Percentiles rank a stretch among this genome's conserved stretches.
Evolutionary conservation across 352 stramenopile species (phyloP).

Genomic region (Peronospora farinosa): DNA sequence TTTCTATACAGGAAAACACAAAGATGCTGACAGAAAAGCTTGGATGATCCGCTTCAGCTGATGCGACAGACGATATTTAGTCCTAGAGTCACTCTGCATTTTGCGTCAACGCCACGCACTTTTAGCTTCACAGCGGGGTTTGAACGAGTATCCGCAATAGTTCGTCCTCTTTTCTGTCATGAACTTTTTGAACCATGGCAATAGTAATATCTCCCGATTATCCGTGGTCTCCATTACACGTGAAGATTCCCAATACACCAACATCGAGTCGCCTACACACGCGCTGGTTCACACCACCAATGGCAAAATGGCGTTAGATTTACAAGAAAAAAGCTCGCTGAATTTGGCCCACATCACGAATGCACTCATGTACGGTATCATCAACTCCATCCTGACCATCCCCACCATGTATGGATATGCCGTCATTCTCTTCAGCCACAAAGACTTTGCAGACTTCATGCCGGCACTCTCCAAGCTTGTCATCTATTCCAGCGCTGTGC

Average conservation of each 20-base stretch:
- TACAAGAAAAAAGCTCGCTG: neutral
- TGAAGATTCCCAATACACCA: constrained; percentile 11
- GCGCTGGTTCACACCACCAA: constrained; percentile 20
- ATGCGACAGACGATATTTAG: no score
- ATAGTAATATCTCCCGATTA: constrained; percentile 9
- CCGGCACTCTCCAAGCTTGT: constrained; percentile 93
- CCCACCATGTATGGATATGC: constrained; percentile 94
- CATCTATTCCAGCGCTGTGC: constrained; percentile 91
- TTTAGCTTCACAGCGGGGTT: no score
- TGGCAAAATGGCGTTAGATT: constrained; percentile 4
- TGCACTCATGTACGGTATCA: constrained; percentile 77
- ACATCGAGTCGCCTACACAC: constrained; percentile 20
- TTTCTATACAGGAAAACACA: no score
- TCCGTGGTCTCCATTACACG: constrained; percentile 13
- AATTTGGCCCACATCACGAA: constrained; percentile 44
- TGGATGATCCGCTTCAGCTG: no score
- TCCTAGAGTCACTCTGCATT: no score
- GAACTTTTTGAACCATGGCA: constrained; percentile 1
- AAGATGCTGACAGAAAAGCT: no score
- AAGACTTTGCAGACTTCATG: constrained; percentile 83
- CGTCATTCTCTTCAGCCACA: constrained; percentile 91
- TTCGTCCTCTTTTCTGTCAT: neutral
- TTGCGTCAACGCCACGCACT: no score
- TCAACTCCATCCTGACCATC: constrained; percentile 91
- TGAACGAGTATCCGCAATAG: neutral